These are phyloP conservation scores for Fusarium equiseti DNA, from an alignment of 2,329 filamentous ascomycete species.

Conservation along the genomic window DNA sequence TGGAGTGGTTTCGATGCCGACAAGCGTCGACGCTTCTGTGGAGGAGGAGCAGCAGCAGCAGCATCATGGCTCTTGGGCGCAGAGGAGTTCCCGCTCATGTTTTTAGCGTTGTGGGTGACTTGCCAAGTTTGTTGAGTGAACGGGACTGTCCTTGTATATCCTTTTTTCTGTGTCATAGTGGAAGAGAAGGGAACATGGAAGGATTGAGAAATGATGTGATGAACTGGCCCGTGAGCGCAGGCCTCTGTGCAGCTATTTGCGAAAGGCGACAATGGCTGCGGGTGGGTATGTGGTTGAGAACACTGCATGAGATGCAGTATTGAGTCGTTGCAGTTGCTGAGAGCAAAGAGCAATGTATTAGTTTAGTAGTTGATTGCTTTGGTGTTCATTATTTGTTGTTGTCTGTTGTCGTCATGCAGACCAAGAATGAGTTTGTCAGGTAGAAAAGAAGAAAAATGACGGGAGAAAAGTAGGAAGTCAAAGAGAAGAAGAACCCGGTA, in stretches of 20 bases:
- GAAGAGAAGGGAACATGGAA: slow-evolving; percentile 52
- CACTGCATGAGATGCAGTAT: slow-evolving; percentile 7
- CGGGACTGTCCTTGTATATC: slow-evolving; percentile 62
- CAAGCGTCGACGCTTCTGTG: slow-evolving; percentile 65
- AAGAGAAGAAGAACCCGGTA: slow-evolving; percentile 20
- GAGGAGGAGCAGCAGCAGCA: slow-evolving; percentile 54
- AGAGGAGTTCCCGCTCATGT: slow-evolving; percentile 55
- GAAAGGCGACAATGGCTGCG: slow-evolving; percentile 1
- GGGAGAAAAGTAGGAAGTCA: slow-evolving; percentile 17
- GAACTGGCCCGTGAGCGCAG: slow-evolving; percentile 21
- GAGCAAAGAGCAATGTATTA: slow-evolving; percentile 24
- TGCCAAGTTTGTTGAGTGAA: slow-evolving; percentile 69
- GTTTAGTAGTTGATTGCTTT: slow-evolving; percentile 40
- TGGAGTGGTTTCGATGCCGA: slow-evolving; percentile 54
- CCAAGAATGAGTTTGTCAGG: slow-evolving; percentile 21
- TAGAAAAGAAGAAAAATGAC: slow-evolving; percentile 20
- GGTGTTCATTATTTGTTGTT: slow-evolving; percentile 40
- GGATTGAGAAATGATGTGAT: slow-evolving; percentile 32
- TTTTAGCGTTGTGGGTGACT: slow-evolving; percentile 60
- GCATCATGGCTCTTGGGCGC: slow-evolving; percentile 52
- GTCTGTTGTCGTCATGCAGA: slow-evolving; percentile 37
- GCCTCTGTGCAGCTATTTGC: slow-evolving; percentile 12
- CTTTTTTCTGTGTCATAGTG: slow-evolving; percentile 63
- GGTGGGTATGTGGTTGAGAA: slow-evolving; percentile 5
- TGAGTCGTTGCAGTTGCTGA: slow-evolving; percentile 10